Percentiles rank a stretch among this genome's conserved stretches.
These are phyloP conservation scores for Trifolium subterraneum DNA, from an alignment of 306 rosid species.

Conservation along the genomic window DNA sequence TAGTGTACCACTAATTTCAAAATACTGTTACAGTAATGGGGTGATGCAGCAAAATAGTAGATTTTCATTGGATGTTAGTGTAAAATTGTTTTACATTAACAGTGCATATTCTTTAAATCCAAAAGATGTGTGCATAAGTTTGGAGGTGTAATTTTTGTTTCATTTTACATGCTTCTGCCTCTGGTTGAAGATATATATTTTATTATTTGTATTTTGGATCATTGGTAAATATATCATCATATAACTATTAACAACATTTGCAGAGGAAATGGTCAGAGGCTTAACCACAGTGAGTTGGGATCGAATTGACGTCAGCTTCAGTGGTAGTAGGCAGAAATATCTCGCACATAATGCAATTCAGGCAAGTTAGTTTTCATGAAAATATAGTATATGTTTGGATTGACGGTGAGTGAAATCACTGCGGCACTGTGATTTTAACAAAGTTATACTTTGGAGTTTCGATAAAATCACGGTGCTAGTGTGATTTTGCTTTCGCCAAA, in stretches of 20 bases:
- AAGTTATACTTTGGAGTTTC: neutral
- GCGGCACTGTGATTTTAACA: neutral
- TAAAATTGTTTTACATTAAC: neutral
- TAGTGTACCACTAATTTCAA: neutral
- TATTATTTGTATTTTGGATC: slow-evolving; percentile 17
- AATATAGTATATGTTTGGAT: neutral
- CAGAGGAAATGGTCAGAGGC: slow-evolving; percentile 82
- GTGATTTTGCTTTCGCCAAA: neutral
- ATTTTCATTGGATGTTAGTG: neutral
- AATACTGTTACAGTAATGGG: neutral
- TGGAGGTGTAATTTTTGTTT: neutral
- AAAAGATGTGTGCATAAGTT: neutral
- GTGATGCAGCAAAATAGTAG: neutral
- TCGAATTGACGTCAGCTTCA: slow-evolving; percentile 78
- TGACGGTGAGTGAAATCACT: neutral
- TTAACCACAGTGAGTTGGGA: slow-evolving; percentile 84
- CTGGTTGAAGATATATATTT: slow-evolving; percentile 18
- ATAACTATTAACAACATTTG: slow-evolving; percentile 16
- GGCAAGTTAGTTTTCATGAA: slow-evolving; percentile 57
- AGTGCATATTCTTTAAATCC: neutral
- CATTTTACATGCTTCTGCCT: slow-evolving; percentile 33
- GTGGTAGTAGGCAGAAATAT: slow-evolving; percentile 63
- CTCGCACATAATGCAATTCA: slow-evolving; percentile 83
- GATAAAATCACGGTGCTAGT: neutral
- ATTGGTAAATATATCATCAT: slow-evolving; percentile 27